Evolutionary conservation across 495 filamentous ascomycete species (phyloP), one percentile per base, ranked within the genome.

Genomic region (Penicillium ochrochloron): DNA sequence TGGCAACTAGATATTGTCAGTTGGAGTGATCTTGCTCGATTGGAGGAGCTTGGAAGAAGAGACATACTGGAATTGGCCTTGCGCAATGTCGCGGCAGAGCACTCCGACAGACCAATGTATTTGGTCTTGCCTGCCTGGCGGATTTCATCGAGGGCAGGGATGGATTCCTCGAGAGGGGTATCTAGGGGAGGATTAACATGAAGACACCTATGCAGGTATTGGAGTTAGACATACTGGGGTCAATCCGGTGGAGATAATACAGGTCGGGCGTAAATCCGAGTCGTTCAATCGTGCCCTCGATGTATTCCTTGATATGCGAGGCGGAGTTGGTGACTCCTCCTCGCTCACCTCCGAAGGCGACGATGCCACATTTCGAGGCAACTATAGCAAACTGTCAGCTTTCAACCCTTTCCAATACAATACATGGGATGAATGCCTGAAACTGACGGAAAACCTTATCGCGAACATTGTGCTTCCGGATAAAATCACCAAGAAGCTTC

Each of bases 401-500:
- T 17, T 10, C 14, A 17, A 25, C 5, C 15, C 19, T 33, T 8
- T 7, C 29, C 29, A 31, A 31, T 11, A 0, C n/a, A 23, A n/a
- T 3, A 51, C 37, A 23, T 35, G 17, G 10, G 6, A 19, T 27
- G 10, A 4, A 19, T 27, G 14, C 17, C 14, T 29, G 6, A 17
- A 14, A 71, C 73, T 35, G 42, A 82, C 80, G 71, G 60, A 84
- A 82, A 4, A 84, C n/a, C 59, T 83, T 77, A 34, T 80, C 75
- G 44, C 78, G 78, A 14, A 83, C 71, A 44, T 84, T 80, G 69
- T 85, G 82, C 65, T 85, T 85, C 46, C 75, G 68, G 63, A 85
- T 82, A 61, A 83, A 85, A 35, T 83, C 81, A 27, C 82, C 82
- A 0, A 85, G 76, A 3, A 85, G 76, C 66, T 82, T 82, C 60